Base-by-base conservation (phyloP, 164 flowering plant genomes). In the Amborella trichopoda region DNA sequence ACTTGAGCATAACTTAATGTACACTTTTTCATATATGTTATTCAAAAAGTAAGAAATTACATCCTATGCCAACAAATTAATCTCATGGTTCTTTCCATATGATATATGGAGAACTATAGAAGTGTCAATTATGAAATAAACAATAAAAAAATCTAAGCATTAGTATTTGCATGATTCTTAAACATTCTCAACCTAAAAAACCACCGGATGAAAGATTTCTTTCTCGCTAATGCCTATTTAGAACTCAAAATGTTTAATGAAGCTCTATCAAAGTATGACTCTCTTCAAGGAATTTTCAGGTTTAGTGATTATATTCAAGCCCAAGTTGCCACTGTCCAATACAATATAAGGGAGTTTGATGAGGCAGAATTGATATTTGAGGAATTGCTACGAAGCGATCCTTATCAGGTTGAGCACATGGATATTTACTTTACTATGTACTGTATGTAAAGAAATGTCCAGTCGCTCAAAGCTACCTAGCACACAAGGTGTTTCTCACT, bases 161-260 rank as follows among this genome's bases (percentile, higher is more conserved):
- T n/a, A n/a, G n/a, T n/a, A n/a, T n/a, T n/a, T n/a, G n/a, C n/a
- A n/a, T n/a, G n/a, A n/a, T n/a, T n/a, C n/a, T n/a, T n/a, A n/a
- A n/a, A n/a, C n/a, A n/a, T n/a, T n/a, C n/a, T n/a, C n/a, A 38
- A 8, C 6, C 16, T 38, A 38, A 76, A 68, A 59, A 81, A 71
- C 61, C 99, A 88, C 49, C 88, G 97, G 96, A 88, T 93, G 96
- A 93, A 85, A 55, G 95, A 93, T 59, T 93, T 85, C 62, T 93
- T 93, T 54, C 77, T 88, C 45, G 95, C 81, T 28, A 64, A 71
- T 60, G 76, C 80, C 23, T 85, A 80, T 61, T 94, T 82, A 58
- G 99, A 88, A 60, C 85, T 93, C 45, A 74, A 96, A 57, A 74
- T 85, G 94, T 90, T 77, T 48, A 65, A 34, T 46, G 89, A 84